Conservation (phyloP, 2,329 filamentous ascomycete species). For the Sarocladiaceae sp. region DNA sequence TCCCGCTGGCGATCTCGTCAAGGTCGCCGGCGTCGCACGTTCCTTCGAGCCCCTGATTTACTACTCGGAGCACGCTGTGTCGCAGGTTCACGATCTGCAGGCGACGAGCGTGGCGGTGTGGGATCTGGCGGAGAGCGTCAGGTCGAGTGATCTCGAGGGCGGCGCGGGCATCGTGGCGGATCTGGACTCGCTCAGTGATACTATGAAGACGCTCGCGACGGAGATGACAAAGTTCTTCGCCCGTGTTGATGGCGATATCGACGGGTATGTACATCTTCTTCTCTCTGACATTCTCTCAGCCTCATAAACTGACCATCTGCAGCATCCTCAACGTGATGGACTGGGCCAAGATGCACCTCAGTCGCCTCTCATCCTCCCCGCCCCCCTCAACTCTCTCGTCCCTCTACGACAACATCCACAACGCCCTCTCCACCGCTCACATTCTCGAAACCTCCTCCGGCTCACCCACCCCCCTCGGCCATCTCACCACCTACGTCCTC, state of each 20-base stretch:
- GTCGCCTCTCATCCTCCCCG: conserved; percentile 57
- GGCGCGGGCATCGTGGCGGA: conserved; percentile 79
- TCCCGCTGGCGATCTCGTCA: conserved; percentile 64
- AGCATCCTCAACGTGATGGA: conserved; percentile 93
- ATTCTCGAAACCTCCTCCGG: conserved; percentile 49
- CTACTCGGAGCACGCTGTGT: conserved; percentile 83
- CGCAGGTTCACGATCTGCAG: conserved; percentile 81
- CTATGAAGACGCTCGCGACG: conserved; percentile 73
- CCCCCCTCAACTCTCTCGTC: conserved; percentile 54
- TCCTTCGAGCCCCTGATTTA: conserved; percentile 93
- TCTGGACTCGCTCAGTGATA: conserved; percentile 79
- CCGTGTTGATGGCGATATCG: conserved; percentile 87
- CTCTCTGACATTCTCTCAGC: neutral
- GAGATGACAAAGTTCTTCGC: conserved; percentile 91
- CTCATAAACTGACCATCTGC: conserved; percentile 16
- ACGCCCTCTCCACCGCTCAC: conserved; percentile 59
- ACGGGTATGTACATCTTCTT: conserved; percentile 50
- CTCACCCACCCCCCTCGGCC: conserved; percentile 61
- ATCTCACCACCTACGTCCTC: conserved; percentile 65
- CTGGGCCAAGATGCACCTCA: conserved; percentile 83
- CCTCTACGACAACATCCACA: conserved; percentile 78
- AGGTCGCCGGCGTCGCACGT: conserved; percentile 81
- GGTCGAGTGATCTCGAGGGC: conserved; percentile 84
- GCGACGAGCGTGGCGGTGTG: conserved; percentile 90
- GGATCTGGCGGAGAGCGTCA: conserved; percentile 87